Evolutionary conservation across 257 asterid species (phyloP).

Genomic region (Euphrasia confusa): DNA sequence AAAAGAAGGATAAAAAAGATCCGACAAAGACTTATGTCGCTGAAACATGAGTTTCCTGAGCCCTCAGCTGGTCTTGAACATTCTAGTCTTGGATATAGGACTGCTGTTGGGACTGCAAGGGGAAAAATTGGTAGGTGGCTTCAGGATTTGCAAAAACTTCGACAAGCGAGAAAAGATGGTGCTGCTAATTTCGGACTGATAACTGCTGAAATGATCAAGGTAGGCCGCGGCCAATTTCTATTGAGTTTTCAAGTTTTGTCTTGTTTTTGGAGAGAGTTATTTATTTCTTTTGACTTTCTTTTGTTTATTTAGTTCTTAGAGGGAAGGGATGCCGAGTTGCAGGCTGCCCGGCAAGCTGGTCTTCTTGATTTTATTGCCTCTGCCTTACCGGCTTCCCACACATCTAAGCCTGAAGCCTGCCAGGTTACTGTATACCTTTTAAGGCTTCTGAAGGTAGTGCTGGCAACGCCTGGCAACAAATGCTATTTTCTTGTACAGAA

Average conservation of each 20-base stretch:
- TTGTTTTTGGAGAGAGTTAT: slow-evolving; percentile 21
- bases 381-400: slow-evolving; percentile 95
- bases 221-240: slow-evolving; percentile 24
- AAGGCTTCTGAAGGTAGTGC: slow-evolving; percentile 72
- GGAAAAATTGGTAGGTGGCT: slow-evolving; percentile 82
- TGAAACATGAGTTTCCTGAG: slow-evolving; percentile 90
- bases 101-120: slow-evolving; percentile 86
- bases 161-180: slow-evolving; percentile 97
- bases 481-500: slow-evolving; percentile 93
- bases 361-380: slow-evolving; percentile 96
- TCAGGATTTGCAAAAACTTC: slow-evolving; percentile 94
- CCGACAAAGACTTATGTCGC: slow-evolving; percentile 90
- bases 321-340: slow-evolving; percentile 95
- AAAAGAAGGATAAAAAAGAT: slow-evolving; percentile 80
- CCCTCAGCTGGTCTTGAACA: slow-evolving; percentile 66
- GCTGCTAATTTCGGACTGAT: slow-evolving; percentile 84
- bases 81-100: slow-evolving; percentile 78
- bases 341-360: slow-evolving; percentile 95
- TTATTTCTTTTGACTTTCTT: slow-evolving; percentile 26
- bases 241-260: slow-evolving; percentile 21
- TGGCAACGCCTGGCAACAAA: slow-evolving; percentile 57
- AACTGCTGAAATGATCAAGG: slow-evolving; percentile 93
- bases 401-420: slow-evolving; percentile 92
- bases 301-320: slow-evolving; percentile 59
- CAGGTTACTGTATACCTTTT: slow-evolving; percentile 77